These are phyloP conservation scores for Yamadazyma aaseri DNA, from an alignment of 1,139 yeast genomes.

Conservation along the genomic window DNA sequence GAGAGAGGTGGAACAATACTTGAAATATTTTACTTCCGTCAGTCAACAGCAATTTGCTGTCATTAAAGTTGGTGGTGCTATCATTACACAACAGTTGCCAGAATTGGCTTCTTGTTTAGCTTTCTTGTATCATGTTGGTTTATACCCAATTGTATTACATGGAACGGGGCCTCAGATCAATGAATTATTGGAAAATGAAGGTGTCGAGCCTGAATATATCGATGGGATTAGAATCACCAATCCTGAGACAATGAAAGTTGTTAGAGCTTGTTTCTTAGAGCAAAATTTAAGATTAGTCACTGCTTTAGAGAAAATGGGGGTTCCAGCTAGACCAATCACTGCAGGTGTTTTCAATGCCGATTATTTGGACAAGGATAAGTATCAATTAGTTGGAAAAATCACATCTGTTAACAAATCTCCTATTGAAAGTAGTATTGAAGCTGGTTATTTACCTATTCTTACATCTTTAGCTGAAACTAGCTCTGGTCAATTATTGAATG, in stretches of 20 bases:
- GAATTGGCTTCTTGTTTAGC: slow-evolving; percentile 95
- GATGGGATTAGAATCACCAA: slow-evolving; percentile 98
- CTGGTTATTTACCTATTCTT: slow-evolving; percentile 94
- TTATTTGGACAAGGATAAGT: slow-evolving; percentile 85
- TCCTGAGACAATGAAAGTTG: slow-evolving; percentile 92
- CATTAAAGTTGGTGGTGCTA: slow-evolving; percentile 98
- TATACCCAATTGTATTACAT: slow-evolving; percentile 93
- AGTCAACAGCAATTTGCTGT: slow-evolving; percentile 97
- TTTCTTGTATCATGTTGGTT: slow-evolving; percentile 93
- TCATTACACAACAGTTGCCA: slow-evolving; percentile 88
- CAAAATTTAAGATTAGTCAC: slow-evolving; percentile 93
- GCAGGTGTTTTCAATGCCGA: slow-evolving; percentile 97
- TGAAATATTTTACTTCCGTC: slow-evolving; percentile 94
- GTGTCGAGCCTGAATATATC: slow-evolving; percentile 92
- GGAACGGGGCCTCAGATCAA: slow-evolving; percentile 99
- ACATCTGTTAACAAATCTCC: slow-evolving; percentile 85
- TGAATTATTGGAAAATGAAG: slow-evolving; percentile 87
- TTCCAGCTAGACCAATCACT: slow-evolving; percentile 96
- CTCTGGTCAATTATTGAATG: slow-evolving; percentile 94
- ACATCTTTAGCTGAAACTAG: slow-evolving; percentile 96
- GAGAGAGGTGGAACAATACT: slow-evolving; percentile 95
- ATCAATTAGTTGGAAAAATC: slow-evolving; percentile 90
- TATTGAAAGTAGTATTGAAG: slow-evolving; percentile 90
- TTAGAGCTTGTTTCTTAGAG: slow-evolving; percentile 89
- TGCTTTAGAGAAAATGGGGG: slow-evolving; percentile 94